Evolutionary conservation across 345 rosid species (phyloP), one percentile per base, ranked within the genome.

Genomic region (Diplotaxis tenuifolia): DNA sequence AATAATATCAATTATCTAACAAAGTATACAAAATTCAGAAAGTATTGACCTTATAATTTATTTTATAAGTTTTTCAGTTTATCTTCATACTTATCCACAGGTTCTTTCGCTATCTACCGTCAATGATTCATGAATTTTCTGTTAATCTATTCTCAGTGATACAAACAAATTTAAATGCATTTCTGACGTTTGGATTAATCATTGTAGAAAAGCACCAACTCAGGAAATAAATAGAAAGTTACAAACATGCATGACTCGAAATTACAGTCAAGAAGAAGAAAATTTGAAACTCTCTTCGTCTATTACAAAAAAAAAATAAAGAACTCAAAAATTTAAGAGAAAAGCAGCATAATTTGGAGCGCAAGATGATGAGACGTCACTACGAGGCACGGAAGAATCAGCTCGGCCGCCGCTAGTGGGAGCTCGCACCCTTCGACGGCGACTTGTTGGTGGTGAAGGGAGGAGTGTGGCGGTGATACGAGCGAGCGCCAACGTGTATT

Each of bases 401-500:
- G 60, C 12, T 28, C 65, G 70, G 60, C 42, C 25, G 53, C 36
- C 14, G 36, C 15, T 66, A 32, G 70, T 34, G 3, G 78, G 77
- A 71, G 72, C 69, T 40, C 76, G 57, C 7, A 60, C 72, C 10
- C 50, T 38, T 14, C 66, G 74, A 10, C 78, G 74, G 18, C 74
- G 77, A 73, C 62, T 62, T 52, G 61, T 62, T 6, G 71, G 78
- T 61, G 62, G 81, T 34, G 32, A 12, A 56, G 78, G 78, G 25
- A 78, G 78, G 8, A 78, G 60, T 20, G 68, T 73, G 45, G 74
- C 74, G 28, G 78, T 78, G 60, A 78, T 73, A 25, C 81, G 77
- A 54, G 78, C 62, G 2, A 78, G 74, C 20, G 78, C 81, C 66
- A 29, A 69, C 71, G 81, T 78, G 71, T 73, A 78, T 68, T 78